Evolutionary conservation across 2,329 filamentous ascomycete species (phyloP).

Genomic region (Sarocladiaceae sp.): DNA sequence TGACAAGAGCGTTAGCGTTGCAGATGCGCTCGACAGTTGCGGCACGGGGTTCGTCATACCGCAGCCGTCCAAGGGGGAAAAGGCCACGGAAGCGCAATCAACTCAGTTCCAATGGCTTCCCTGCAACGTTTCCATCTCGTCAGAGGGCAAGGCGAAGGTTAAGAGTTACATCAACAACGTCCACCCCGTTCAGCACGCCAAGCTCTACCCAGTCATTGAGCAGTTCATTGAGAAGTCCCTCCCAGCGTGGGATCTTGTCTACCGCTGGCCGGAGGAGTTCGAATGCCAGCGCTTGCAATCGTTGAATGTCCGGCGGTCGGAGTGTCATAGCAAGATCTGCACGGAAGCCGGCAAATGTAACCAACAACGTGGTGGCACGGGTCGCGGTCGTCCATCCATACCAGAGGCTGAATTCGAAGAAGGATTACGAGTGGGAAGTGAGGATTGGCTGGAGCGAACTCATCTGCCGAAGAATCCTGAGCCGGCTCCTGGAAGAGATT

Average conservation of each 20-base stretch:
- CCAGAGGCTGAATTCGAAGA: too few relatives aligned
- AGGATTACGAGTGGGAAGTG: background rate
- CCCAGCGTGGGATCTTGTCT: conserved; percentile 38
- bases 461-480: background rate
- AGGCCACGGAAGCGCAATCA: conserved; percentile 14
- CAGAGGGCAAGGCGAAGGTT: conserved; percentile 30
- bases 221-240: conserved; percentile 33
- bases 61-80: background rate
- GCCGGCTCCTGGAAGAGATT: background rate
- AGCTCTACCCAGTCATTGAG: conserved; percentile 35
- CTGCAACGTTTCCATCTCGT: conserved; percentile 37
- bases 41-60: conserved; percentile 25
- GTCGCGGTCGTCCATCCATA: too few relatives aligned
- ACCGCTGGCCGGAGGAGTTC: conserved; percentile 24
- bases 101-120: conserved; percentile 41
- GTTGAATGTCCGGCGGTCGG: conserved; percentile 9
- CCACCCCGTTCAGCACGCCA: conserved; percentile 33
- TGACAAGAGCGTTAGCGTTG: conserved; percentile 27
- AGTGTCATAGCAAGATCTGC: too few relatives aligned
- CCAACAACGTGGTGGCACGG: too few relatives aligned
- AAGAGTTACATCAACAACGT: conserved; percentile 49
- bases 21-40: conserved; percentile 26
- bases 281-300: conserved; percentile 19
- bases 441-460: background rate
- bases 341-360: too few relatives aligned